These are phyloP conservation scores for Puccinia triticina DNA, from an alignment of 1,284 basidiomycete genomes.

Conservation along the genomic window DNA sequence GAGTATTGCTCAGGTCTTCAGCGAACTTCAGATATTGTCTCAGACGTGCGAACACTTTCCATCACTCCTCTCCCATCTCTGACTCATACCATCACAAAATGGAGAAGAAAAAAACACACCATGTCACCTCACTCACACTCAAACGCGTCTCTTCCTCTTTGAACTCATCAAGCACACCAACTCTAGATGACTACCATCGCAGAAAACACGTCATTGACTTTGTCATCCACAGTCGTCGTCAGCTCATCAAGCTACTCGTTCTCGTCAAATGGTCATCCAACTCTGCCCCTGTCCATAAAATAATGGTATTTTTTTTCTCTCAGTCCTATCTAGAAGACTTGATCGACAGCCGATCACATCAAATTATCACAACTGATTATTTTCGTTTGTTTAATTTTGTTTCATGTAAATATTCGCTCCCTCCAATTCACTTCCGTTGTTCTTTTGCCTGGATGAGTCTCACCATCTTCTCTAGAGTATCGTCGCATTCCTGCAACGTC, in stretches of 20 bases:
- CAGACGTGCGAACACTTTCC: constrained; percentile 17
- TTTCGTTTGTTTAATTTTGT: background rate
- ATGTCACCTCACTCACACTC: background rate
- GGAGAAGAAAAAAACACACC: background rate
- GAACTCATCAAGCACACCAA: constrained; percentile 22
- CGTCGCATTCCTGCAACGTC: constrained; percentile 74
- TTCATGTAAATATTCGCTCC: background rate
- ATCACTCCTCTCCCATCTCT: background rate
- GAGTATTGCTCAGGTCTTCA: constrained; percentile 47
- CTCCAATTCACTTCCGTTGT: background rate
- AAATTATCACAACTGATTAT: constrained; percentile 5
- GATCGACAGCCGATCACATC: background rate
- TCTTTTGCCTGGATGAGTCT: constrained; percentile 26
- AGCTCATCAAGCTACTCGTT: constrained; percentile 84
- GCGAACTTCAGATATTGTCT: constrained; percentile 24
- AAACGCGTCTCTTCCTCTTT: constrained; percentile 11
- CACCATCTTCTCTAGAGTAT: constrained; percentile 53
- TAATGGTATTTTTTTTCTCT: constrained; percentile 66
- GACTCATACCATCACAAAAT: background rate
- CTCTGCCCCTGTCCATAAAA: constrained; percentile 76
- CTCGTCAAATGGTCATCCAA: constrained; percentile 80
- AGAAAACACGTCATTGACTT: constrained; percentile 82
- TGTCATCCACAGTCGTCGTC: constrained; percentile 82
- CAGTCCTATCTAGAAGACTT: background rate
- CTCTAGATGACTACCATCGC: constrained; percentile 63